Conservation (phyloP, 345 rosid species). For the Orychophragmus violaceus region DNA sequence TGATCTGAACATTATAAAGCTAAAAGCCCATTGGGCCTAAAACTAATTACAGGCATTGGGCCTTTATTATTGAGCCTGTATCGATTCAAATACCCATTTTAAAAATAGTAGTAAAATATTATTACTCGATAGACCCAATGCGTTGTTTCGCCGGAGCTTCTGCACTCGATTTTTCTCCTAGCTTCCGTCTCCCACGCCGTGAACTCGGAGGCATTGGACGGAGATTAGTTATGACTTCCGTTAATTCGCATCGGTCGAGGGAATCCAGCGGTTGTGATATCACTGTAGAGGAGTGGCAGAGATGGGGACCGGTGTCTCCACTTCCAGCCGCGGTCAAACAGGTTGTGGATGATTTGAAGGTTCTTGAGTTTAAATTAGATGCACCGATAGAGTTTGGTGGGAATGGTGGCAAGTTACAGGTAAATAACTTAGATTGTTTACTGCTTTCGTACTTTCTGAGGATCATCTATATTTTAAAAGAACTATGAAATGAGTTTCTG, state of each 20-base stretch:
- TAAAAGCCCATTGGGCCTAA: neutral
- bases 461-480: no score
- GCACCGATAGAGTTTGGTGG: conserved; percentile 69
- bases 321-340: conserved; percentile 61
- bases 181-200: conserved; percentile 32
- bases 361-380: conserved; percentile 52
- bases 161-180: conserved; percentile 28
- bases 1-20: no score
- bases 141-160: conserved; percentile 21
- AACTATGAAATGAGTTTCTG: no score
- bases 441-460: no score
- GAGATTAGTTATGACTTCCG: conserved; percentile 27
- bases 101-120: neutral
- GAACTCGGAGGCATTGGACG: conserved; percentile 20
- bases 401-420: conserved; percentile 82
- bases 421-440: no score
- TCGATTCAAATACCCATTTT: neutral
- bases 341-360: conserved; percentile 64
- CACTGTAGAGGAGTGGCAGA: conserved; percentile 65
- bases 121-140: conserved; percentile 12
- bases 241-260: conserved; percentile 28
- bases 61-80: neutral
- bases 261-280: conserved; percentile 25
- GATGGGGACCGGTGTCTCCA: conserved; percentile 69
- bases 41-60: neutral